Base-by-base conservation (phyloP, 106 monocot genomes). In the Allium fistulosum region DNA sequence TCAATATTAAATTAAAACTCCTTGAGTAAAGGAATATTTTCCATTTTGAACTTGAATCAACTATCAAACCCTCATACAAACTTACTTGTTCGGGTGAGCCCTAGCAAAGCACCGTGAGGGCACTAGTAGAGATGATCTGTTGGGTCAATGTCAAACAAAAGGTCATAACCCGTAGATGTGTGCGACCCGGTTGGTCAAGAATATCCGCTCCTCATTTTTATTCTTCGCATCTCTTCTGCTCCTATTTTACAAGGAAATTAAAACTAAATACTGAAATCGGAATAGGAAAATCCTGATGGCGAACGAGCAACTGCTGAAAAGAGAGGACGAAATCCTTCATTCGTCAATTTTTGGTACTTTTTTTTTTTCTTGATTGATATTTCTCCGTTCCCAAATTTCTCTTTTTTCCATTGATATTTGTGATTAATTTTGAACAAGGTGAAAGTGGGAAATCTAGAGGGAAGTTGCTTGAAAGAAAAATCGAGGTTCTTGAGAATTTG, bases 401-500 rank as follows among this genome's bases (percentile, higher is more conserved):
- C 51, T 9, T 1, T 49, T 71, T 28, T 10, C 22, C 12, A 5
- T 16, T 26, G 18, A 50, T 7, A 12, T 26, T 68, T 7, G 16
- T 53, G 47, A 26, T 45, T 11, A 16, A 74, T 63, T 26, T 78
- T 70, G 17, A 51, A 67, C 28, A 65, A 83, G 92, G 82, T 53
- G 89, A 84, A 68, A 72, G 14, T 1, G 53, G 26, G 68, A 82
- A 77, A 61, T 78, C 82, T 5, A 75, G 94, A 0, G 84, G 82
- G 48, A 83, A 87, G 64, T 57, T 87, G 69, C 76, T 94, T 17
- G 94, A 90, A 53, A 82, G 66, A 59, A 94, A 94, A 77, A 90
- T 94, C 26, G 94, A 94, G 11, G 53, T 78, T 53, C 78, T 94
- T n/a, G 90, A 94, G 61, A 81, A 59, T 69, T 77, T 94, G 82